Evolutionary conservation across 441 rosid genomes (phyloP).

Genomic region (Francoa sonchifolia): DNA sequence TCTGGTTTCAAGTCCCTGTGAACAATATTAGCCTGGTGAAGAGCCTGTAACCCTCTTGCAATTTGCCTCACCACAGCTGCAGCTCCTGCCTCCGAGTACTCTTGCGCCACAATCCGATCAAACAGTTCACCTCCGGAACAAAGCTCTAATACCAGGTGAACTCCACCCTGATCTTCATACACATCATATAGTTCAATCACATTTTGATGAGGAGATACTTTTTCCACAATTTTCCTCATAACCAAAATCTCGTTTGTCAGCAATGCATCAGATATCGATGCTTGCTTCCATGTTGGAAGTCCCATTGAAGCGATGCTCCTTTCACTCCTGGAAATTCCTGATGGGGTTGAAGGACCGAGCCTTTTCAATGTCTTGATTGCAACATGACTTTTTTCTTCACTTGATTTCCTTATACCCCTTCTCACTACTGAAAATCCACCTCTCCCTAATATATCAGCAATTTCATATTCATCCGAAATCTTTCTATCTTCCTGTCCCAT

Average conservation of each 20-base stretch:
- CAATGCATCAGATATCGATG: constrained; percentile 46
- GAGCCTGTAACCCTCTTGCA: constrained; percentile 38
- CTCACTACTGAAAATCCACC: constrained; percentile 75
- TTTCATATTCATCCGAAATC: constrained; percentile 43
- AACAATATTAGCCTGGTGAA: constrained; percentile 43
- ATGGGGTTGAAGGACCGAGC: constrained; percentile 14
- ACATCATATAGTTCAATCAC: constrained; percentile 59
- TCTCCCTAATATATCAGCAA: constrained; percentile 38
- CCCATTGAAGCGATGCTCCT: constrained; percentile 15
- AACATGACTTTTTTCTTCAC: constrained; percentile 21
- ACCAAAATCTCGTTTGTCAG: constrained; percentile 63
- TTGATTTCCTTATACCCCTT: constrained; percentile 26
- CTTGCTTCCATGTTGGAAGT: constrained; percentile 36
- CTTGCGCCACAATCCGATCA: constrained; percentile 44
- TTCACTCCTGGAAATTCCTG: constrained; percentile 10
- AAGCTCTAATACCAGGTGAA: constrained; percentile 56
- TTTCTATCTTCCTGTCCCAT: constrained; percentile 46
- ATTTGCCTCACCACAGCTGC: constrained; percentile 53
- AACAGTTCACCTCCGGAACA: constrained; percentile 59
- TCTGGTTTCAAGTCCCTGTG: constrained; percentile 71
- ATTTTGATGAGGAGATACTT: constrained; percentile 56
- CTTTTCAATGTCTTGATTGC: constrained; percentile 61
- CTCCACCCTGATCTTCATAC: constrained; percentile 49
- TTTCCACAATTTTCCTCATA: constrained; percentile 55
- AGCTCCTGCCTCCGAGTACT: constrained; percentile 42